These are phyloP conservation scores for Hemileccinum impolitum DNA, from an alignment of 768 basidiomycete genomes.

Conservation along the genomic window DNA sequence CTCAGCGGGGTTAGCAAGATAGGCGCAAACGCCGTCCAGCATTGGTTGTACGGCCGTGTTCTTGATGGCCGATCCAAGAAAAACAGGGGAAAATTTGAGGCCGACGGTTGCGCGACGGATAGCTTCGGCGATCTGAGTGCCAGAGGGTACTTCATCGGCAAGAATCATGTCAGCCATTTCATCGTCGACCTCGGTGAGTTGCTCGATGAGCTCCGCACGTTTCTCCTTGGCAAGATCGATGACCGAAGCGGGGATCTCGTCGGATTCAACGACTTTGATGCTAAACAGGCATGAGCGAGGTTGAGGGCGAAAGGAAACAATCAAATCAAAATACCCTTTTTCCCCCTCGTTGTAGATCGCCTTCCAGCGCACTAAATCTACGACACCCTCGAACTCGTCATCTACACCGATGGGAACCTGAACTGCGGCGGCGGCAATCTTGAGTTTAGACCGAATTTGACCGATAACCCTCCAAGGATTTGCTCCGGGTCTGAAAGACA, in stretches of 20 bases:
- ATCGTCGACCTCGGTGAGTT: constrained; percentile 95
- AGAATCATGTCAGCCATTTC: constrained; percentile 89
- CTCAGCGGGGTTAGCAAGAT: constrained; percentile 88
- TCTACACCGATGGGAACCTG: constrained; percentile 94
- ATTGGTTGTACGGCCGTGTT: constrained; percentile 94
- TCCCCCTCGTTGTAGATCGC: constrained; percentile 91
- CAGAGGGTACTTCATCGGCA: constrained; percentile 73
- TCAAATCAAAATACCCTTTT: constrained; percentile 72
- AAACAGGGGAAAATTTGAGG: constrained; percentile 94
- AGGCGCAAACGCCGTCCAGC: constrained; percentile 93
- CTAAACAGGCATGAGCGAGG: constrained; percentile 36
- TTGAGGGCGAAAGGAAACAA: not conserved
- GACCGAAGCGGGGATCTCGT: constrained; percentile 82
- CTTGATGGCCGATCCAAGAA: constrained; percentile 95
- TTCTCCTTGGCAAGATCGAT: constrained; percentile 76
- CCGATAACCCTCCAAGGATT: constrained; percentile 95
- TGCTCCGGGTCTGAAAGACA: constrained; percentile 72
- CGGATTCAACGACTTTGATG: constrained; percentile 70
- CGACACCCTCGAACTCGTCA: constrained; percentile 82
- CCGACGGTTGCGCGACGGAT: constrained; percentile 86
- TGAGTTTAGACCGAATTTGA: constrained; percentile 89
- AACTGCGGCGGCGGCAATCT: constrained; percentile 90
- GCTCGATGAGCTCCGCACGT: constrained; percentile 88
- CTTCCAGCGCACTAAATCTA: constrained; percentile 94
- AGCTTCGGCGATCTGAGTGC: constrained; percentile 72